Evolutionary conservation across 2,329 filamentous ascomycete genomes (phyloP), one percentile per base, ranked within the genome.

Genomic region (Claviceps fusiformis): DNA sequence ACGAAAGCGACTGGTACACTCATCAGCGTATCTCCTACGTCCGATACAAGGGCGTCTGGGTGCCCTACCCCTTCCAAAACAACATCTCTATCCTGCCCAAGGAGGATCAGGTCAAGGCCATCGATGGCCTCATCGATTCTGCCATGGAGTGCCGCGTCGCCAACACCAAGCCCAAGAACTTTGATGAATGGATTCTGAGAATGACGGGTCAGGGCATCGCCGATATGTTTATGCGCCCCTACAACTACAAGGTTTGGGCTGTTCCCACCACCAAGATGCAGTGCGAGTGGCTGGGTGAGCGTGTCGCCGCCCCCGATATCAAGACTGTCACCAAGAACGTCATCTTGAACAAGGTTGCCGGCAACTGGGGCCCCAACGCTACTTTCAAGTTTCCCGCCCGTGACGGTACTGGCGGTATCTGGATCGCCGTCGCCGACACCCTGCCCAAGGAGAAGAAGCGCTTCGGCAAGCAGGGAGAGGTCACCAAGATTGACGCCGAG

Each of bases 211-310:
- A 82, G 64, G 92, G 92, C 64, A 80, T 98, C 66, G 92, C 91
- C 62, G 84, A 98, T 71, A 80, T 92, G 64, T 98, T 98, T 82
- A 98, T 98, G 93, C 82, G 93, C 65, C 93, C 93, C 54, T 98
- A 98, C 81, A 98, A 98, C 83, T 98, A 86, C 85, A 98, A 98
- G 78, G 93, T 98, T 70, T 98, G 93, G 93, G 93, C 93, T 59
- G 92, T 97, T 65, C 93, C 93, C 57, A 96, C 92, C 55, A 95
- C 87, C 63, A 95, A 95, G 91, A 98, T 98, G 93, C 93, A 97
- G 88, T 95, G 90, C 73, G 78, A 85, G 71, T 98, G 93, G 93
- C 87, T 97, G 60, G 93, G 93, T 65, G 93, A 98, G 83, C 92
- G 93, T 79, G 93, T 98, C 54, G 93, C 93, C 58, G 91, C 92